Percentiles rank a stretch among this genome's conserved stretches.
phyloP scores from a whole-genome alignment of 768 basidiomycete species.

The Auriscalpium microsporum region DNA sequence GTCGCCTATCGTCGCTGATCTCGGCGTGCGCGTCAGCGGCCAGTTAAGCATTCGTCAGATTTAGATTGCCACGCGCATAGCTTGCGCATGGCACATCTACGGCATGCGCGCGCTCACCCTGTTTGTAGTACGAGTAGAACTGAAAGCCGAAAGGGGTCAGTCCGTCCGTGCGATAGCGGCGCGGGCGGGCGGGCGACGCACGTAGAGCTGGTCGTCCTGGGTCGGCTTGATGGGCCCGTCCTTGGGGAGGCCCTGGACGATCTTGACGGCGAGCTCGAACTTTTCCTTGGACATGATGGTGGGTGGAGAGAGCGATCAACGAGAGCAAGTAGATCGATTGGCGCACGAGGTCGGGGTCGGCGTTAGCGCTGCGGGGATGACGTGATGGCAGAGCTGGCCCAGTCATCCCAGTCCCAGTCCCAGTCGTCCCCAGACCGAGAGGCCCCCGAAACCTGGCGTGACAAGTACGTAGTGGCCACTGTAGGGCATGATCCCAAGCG shows the following conservation, averaged over 20 bases:
- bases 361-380: too few species aligned
- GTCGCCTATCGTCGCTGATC: constrained; percentile 65
- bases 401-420: too few species aligned
- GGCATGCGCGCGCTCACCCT: constrained; percentile 42
- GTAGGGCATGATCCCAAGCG: too few species aligned
- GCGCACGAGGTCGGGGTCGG: too few species aligned
- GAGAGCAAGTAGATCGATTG: background rate
- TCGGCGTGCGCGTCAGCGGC: background rate
- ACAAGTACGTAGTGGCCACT: too few species aligned
- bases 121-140: constrained; percentile 96
- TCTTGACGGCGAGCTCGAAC: constrained; percentile 68
- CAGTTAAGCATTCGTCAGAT: background rate
- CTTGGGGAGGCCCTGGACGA: constrained; percentile 63
- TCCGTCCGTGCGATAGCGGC: background rate
- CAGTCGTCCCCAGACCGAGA: too few species aligned
- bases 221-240: constrained; percentile 73
- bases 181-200: constrained; percentile 34
- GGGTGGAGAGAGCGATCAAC: background rate
- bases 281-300: constrained; percentile 55
- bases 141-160: constrained; percentile 23
- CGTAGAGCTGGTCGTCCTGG: constrained; percentile 69
- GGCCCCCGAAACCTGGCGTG: too few species aligned
- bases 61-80: background rate
- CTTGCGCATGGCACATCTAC: background rate
- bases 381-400: too few species aligned